Base-by-base conservation (phyloP, 2,329 filamentous ascomycete genomes). In the Penicillium verrucosum region DNA sequence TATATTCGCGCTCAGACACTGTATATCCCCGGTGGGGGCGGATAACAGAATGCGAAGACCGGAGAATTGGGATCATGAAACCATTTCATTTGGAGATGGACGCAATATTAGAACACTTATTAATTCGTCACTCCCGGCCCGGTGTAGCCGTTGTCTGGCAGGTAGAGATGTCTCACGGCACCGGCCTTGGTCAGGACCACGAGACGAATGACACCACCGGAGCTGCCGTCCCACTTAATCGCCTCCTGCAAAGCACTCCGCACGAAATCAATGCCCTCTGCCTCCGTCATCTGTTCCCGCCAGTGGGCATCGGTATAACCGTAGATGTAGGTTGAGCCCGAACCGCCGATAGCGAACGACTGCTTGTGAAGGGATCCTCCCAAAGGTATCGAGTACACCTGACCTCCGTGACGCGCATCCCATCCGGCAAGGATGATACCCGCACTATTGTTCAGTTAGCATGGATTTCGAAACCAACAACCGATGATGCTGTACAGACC, bases 181-280 rank as follows among this genome's bases (percentile, higher is more conserved):
- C 94, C 94, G 72, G 89, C 86, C 69, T 86, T 87, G 61, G 93
- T 99, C 77, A 99, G 79, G 58, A 99, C 94, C 60, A 97, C 93
- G 90, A 99, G 91, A 67, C 94, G 87, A 70, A 99, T 99, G 59
- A 99, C 94, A 79, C 94, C 94, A 65, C 94, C 94, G 3, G 94
- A 97, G 81, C 92, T 97, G 63, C 94, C 94, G 74, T 99, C 94
- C 94, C 94, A 99, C 80, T 96, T 96, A 83, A 99, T 97, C 16
- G 94, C 94, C 82, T 99, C 93, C 70, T 85, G 81, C 72, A 99
- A 80, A 32, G 94, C 88, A 46, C 87, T 89, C 80, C 96, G 97
- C 74, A 99, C 94, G 70, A 99, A 99, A 40, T 87, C 78, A 63
- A 99, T 87, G 1, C 94, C 94, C 60, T 96, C 92, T 54, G 85